phyloP scores from a whole-genome alignment of 2,329 filamentous ascomycete genomes.

The Aspergillus niger region DNA sequence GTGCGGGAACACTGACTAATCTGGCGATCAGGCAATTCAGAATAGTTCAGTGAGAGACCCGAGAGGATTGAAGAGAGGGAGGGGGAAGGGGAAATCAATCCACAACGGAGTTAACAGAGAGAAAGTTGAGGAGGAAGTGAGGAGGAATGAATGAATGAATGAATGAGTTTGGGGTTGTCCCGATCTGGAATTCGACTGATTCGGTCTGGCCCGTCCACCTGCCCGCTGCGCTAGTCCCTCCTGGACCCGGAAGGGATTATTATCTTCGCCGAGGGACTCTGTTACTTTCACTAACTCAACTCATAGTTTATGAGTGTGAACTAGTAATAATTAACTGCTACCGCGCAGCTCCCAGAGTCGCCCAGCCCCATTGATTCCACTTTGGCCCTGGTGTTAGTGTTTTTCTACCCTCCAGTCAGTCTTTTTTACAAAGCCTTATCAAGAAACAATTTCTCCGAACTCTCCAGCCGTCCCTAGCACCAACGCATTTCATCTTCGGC shows the following conservation, averaged over 20 bases:
- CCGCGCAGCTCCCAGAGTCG: too few relatives aligned
- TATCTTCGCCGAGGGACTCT: conserved; percentile 7
- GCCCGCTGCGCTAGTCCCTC: conserved; percentile 24
- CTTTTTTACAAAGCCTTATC: not conserved
- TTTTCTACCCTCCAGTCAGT: not conserved
- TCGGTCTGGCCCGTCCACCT: conserved; percentile 26
- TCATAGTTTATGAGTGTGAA: too few relatives aligned
- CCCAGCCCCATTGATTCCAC: not conserved
- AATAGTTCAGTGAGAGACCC: not conserved
- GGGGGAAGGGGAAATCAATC: conserved; percentile 6
- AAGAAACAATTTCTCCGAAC: not conserved
- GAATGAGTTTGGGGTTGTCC: not conserved
- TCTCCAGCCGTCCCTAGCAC: not conserved
- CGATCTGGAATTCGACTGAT: conserved; percentile 1
- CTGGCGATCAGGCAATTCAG: not conserved
- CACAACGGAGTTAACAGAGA: conserved; percentile 1
- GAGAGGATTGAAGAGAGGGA: conserved; percentile 2
- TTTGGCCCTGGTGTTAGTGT: not conserved
- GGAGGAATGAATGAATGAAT: conserved; percentile 9
- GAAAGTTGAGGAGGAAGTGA: conserved; percentile 1
- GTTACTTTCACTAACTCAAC: not conserved
- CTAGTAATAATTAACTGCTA: too few relatives aligned
- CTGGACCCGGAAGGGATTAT: conserved; percentile 30
- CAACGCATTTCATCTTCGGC: not conserved
- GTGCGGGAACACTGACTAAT: not conserved